phyloP scores from a whole-genome alignment of 768 basidiomycete species.

The Steccherinum ochraceum region DNA sequence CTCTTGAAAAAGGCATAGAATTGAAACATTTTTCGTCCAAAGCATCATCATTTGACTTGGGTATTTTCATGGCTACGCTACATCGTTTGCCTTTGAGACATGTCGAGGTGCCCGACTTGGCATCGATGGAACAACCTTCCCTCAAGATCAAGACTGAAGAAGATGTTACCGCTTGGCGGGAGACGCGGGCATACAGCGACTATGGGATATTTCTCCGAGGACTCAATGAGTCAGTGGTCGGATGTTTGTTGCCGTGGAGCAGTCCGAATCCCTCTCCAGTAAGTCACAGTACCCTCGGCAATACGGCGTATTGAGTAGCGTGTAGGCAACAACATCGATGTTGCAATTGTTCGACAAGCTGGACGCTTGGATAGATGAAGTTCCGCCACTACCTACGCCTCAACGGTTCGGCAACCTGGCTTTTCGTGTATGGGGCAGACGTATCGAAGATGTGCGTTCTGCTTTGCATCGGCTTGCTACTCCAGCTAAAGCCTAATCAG shows the following conservation, averaged over 20 bases:
- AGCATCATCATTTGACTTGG: too few species aligned
- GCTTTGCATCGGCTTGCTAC: slow-evolving; percentile 1
- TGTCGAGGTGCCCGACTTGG: slow-evolving; percentile 20
- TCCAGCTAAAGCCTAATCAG: slow-evolving; percentile 26
- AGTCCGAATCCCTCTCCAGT: slow-evolving; percentile 21
- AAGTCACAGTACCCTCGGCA: slow-evolving; percentile 1
- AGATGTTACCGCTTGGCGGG: slow-evolving; percentile 70
- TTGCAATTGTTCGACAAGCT: slow-evolving; percentile 59
- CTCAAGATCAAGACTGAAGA: slow-evolving; percentile 63
- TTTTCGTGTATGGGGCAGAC: slow-evolving; percentile 78
- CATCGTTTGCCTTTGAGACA: too few species aligned
- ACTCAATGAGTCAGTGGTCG: slow-evolving; percentile 73
- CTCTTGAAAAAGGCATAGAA: too few species aligned
- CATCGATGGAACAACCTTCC: slow-evolving; percentile 28
- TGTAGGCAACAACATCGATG: slow-evolving; percentile 41
- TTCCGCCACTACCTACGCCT: slow-evolving; percentile 65
- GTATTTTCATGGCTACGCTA: too few species aligned
- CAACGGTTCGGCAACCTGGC: slow-evolving; percentile 92
- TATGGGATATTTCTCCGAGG: slow-evolving; percentile 71
- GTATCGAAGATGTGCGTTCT: slow-evolving; percentile 64
- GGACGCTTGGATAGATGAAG: slow-evolving; percentile 71
- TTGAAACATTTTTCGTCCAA: too few species aligned
- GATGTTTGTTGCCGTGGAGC: slow-evolving; percentile 43
- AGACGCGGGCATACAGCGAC: slow-evolving; percentile 63
- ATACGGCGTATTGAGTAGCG: not conserved